Evolutionary conservation across 768 basidiomycete species (phyloP), one percentile per base, ranked within the genome.

Genomic region (Lyophyllum atratum): DNA sequence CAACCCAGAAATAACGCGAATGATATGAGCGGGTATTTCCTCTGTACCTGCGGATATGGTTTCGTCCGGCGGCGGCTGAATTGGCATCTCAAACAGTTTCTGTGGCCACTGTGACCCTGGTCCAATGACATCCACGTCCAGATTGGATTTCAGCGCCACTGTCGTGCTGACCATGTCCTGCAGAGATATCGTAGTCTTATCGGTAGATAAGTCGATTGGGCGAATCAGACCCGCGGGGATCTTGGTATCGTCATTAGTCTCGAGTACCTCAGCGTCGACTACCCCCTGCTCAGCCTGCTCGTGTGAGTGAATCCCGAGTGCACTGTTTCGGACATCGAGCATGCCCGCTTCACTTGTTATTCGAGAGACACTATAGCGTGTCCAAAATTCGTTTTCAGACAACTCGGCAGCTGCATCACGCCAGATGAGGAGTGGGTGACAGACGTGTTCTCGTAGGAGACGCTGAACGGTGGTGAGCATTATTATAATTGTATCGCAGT

Each of bases 161-260:
- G 90, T 90, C 2, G 83, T 85, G 21, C 83, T 74, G 52, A 92
- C 79, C 85, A 93, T 90, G 55, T 88, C 85, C 63, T 86, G 81
- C n/a, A 93, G 74, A 3, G 89, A 90, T 52, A 92, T 70, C 33
- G 71, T 73, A 7, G 72, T 63, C 55, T 75, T 76, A 12, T 66
- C 72, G 1, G 74, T 68, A 14, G 77, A 70, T 50, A 77, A 59
- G 29, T 76, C 72, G 22, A 76, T 71, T 10, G 74, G 69, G 11
- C 62, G 63, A 28, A 75, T 68, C 39, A 69, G 72, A 11, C 68
- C 74, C 4, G 68, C 67, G 44, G 69, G 65, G 19, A 62, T 34
- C 25, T 54, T 60, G 49, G 63, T 67, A 39, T 44, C 52, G 14
- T 57, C 49, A 5, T 28, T 47, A 12, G 15, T 28, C 33, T 37